Percentiles rank a stretch among this genome's conserved stretches.
Evolutionary conservation across 345 rosid genomes (phyloP).

Genomic region (Cardiospermum halicacabum): DNA sequence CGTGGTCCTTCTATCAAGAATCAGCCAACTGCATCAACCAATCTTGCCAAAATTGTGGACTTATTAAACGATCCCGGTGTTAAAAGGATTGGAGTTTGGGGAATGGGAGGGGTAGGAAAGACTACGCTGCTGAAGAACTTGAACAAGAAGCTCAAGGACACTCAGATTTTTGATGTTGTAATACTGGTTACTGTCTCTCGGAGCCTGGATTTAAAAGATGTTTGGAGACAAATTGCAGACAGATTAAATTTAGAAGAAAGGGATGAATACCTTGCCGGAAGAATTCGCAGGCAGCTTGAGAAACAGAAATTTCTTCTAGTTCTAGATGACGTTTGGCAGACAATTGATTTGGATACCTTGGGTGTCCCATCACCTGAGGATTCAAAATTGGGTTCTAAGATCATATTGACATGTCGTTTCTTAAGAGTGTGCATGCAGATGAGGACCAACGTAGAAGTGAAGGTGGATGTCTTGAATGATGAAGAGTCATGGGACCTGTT

Average conservation of each 20-base stretch:
- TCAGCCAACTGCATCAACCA: not conserved
- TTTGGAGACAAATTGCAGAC: constrained; percentile 21
- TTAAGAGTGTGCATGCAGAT: constrained; percentile 24
- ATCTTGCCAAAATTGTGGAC: not conserved
- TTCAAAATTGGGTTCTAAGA: constrained; percentile 15
- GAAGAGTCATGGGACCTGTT: constrained; percentile 30
- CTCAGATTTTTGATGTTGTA: not conserved
- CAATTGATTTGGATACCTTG: constrained; percentile 20
- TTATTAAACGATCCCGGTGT: constrained; percentile 1
- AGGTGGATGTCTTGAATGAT: constrained; percentile 8
- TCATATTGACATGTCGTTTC: constrained; percentile 21
- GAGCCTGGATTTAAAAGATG: constrained; percentile 6
- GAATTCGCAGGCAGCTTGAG: not conserved
- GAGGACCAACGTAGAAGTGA: constrained; percentile 21
- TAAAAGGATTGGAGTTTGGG: constrained; percentile 24
- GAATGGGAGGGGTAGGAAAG: constrained; percentile 30
- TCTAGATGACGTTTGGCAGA: constrained; percentile 30
- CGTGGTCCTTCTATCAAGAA: not conserved
- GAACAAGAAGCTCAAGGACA: constrained; percentile 15
- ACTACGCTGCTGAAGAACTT: constrained; percentile 25
- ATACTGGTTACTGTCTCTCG: constrained; percentile 27
- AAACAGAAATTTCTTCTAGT: constrained; percentile 21
- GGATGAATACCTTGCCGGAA: not conserved
- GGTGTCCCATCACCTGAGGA: constrained; percentile 21
- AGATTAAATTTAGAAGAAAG: constrained; percentile 19